Evolutionary conservation across 2,329 filamentous ascomycete genomes (phyloP).

Genomic region (Zymoseptoria pseudotritici): DNA sequence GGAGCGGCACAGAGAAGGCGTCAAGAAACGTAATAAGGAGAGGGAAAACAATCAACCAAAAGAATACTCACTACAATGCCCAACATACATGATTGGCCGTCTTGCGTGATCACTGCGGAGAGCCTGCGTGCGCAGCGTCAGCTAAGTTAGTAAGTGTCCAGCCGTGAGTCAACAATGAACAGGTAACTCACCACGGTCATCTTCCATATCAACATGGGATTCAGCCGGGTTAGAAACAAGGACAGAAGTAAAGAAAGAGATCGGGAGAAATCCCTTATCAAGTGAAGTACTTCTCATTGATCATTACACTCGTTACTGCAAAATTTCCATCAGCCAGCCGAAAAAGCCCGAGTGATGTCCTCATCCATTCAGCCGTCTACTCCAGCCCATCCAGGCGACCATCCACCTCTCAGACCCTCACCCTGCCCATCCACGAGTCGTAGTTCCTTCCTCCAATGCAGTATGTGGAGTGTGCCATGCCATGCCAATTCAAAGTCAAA

Average conservation of each 20-base stretch:
- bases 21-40: no score
- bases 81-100: no score
- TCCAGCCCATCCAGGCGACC: neutral
- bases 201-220: no score
- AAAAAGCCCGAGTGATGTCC: neutral
- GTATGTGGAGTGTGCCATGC: neutral
- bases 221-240: no score
- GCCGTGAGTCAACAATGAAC: no score
- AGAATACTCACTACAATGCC: no score
- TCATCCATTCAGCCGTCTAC: neutral
- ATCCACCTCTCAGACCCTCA: neutral
- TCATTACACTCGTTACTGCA: slow-evolving; percentile 14
- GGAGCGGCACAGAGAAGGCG: no score
- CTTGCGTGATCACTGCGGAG: no score
- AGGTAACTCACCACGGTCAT: no score
- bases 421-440: neutral
- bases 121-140: no score
- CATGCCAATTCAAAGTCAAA: slow-evolving; percentile 4
- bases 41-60: no score
- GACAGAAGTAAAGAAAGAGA: neutral
- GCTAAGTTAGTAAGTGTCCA: neutral
- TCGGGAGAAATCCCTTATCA: neutral
- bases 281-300: neutral
- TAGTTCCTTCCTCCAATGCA: neutral
- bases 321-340: neutral